Conservation (phyloP, 805 yeast genomes). For the Clavispora carvajalis region DNA sequence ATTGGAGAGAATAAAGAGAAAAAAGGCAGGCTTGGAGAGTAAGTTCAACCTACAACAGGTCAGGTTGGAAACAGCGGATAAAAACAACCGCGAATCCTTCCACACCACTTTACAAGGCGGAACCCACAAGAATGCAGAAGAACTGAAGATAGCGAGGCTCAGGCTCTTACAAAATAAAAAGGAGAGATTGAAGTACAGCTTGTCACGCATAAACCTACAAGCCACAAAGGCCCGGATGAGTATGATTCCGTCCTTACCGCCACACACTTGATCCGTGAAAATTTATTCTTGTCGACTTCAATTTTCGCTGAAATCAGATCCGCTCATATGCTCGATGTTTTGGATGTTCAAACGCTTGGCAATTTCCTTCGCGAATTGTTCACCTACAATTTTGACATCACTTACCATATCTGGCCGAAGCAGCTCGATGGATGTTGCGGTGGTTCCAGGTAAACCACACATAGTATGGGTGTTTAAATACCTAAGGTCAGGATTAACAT, state of each 20-base stretch:
- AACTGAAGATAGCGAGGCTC: slow-evolving; percentile 33
- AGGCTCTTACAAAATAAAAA: slow-evolving; percentile 38
- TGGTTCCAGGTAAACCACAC: slow-evolving; percentile 72
- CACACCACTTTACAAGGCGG: slow-evolving; percentile 10
- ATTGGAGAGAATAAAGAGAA: slow-evolving; percentile 28
- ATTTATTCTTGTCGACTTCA: background rate
- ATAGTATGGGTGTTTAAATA: slow-evolving; percentile 69
- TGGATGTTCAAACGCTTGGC: slow-evolving; percentile 29
- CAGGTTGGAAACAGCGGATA: slow-evolving; percentile 23
- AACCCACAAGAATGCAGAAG: slow-evolving; percentile 20
- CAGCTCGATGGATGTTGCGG: slow-evolving; percentile 31
- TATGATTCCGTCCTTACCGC: slow-evolving; percentile 9
- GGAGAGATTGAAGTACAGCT: slow-evolving; percentile 38
- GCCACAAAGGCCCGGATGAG: slow-evolving; percentile 12
- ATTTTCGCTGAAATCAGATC: slow-evolving; percentile 18
- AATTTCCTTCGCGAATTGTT: slow-evolving; percentile 31
- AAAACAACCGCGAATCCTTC: slow-evolving; percentile 9
- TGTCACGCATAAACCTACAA: slow-evolving; percentile 22
- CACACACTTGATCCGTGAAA: background rate
- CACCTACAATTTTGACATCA: slow-evolving; percentile 23
- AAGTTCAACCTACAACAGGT: slow-evolving; percentile 38
- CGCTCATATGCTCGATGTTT: slow-evolving; percentile 32
- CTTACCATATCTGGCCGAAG: slow-evolving; percentile 9
- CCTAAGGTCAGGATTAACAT: slow-evolving; percentile 66
- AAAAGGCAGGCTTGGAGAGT: slow-evolving; percentile 25